Percentiles rank a stretch among this genome's conserved stretches.
These are phyloP conservation scores for Geranium rotundifolium DNA, from an alignment of 345 rosid species.

Conservation along the genomic window DNA sequence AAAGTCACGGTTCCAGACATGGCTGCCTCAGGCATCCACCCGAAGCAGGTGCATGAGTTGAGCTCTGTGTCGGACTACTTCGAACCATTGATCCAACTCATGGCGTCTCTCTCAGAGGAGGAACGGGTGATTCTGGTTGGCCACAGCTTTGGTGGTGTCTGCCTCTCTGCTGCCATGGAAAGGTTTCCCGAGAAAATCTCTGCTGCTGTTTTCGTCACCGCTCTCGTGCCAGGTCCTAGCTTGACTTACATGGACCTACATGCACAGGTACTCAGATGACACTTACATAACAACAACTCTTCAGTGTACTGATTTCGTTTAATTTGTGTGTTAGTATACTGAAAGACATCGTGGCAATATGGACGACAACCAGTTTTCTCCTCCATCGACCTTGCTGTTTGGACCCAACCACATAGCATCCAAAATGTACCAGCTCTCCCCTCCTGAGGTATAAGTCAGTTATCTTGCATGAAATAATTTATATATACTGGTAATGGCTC, in stretches of 20 bases:
- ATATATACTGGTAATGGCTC: too few relatives aligned
- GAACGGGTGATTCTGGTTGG: slow-evolving; percentile 30
- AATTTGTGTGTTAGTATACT: slow-evolving; percentile 1
- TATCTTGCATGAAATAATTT: not conserved
- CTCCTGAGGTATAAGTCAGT: slow-evolving; percentile 15
- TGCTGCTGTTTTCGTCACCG: slow-evolving; percentile 12
- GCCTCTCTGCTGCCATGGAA: slow-evolving; percentile 24
- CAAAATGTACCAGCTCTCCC: slow-evolving; percentile 15
- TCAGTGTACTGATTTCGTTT: not conserved
- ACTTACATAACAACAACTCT: not conserved
- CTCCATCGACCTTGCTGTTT: slow-evolving; percentile 14
- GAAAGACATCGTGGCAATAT: not conserved
- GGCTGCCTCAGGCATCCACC: slow-evolving; percentile 17
- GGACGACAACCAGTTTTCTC: slow-evolving; percentile 13
- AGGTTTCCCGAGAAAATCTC: slow-evolving; percentile 19
- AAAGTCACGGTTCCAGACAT: slow-evolving; percentile 20
- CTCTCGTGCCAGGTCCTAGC: too few relatives aligned
- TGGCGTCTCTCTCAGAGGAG: slow-evolving; percentile 11
- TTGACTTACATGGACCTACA: not conserved
- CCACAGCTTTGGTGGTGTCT: slow-evolving; percentile 26
- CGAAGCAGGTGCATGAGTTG: slow-evolving; percentile 14
- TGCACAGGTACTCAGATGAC: not conserved
- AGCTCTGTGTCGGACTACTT: slow-evolving; percentile 5
- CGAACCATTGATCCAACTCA: slow-evolving; percentile 16
- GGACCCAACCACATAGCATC: slow-evolving; percentile 14